A percentile compares a stretch with the other conserved stretches of the same genome.
These are phyloP conservation scores for Phytophthora hybrid DNA, from an alignment of 352 stramenopile species.

Conservation along the genomic window DNA sequence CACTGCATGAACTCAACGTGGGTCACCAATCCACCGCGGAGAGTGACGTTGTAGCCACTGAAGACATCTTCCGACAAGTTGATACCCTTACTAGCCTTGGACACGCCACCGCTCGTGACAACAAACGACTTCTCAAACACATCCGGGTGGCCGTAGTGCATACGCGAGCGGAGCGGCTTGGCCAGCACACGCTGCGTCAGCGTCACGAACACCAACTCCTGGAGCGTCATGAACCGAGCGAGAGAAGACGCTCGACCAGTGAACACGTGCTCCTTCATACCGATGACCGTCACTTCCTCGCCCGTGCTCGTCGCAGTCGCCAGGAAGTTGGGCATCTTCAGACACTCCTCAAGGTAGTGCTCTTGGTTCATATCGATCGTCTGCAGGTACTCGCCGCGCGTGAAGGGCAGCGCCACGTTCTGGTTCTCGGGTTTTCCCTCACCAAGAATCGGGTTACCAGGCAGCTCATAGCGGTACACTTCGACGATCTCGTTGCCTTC, in stretches of 20 bases:
- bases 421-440: constrained; percentile 92
- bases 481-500: constrained; percentile 86
- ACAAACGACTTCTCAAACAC: constrained; percentile 91
- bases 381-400: constrained; percentile 87
- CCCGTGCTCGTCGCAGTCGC: constrained; percentile 61
- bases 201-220: constrained; percentile 90
- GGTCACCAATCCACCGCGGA: constrained; percentile 81
- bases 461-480: constrained; percentile 89
- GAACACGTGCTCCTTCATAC: constrained; percentile 92
- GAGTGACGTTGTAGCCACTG: constrained; percentile 85
- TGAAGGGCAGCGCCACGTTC: constrained; percentile 89
- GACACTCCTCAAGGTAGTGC: constrained; percentile 88
- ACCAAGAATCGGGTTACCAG: constrained; percentile 89
- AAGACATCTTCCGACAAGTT: constrained; percentile 93
- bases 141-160: constrained; percentile 91
- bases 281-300: constrained; percentile 86
- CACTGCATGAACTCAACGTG: constrained; percentile 92
- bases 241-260: constrained; percentile 87
- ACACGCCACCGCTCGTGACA: constrained; percentile 84
- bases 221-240: constrained; percentile 88
- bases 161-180: constrained; percentile 76
- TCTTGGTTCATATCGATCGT: constrained; percentile 94
- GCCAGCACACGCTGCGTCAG: constrained; percentile 86
- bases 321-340: constrained; percentile 92
- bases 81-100: constrained; percentile 90